phyloP scores from a whole-genome alignment of 2,329 filamentous ascomycete genomes.

The Leptographium lundbergii region DNA sequence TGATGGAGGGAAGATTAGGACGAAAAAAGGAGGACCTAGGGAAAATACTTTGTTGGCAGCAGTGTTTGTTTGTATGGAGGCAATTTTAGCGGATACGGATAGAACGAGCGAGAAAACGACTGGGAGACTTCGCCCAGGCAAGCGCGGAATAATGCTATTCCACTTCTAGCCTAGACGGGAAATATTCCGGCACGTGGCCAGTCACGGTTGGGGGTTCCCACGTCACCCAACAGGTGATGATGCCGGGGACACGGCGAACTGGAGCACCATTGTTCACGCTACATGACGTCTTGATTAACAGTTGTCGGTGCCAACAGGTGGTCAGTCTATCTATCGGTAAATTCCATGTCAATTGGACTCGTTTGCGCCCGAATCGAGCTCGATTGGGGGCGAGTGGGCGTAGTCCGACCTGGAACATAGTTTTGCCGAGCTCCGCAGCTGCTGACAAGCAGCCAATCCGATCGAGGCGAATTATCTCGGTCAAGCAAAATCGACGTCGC shows the following conservation, averaged over 20 bases:
- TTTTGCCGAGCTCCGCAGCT: background rate
- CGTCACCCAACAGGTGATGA: background rate
- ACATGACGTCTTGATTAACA: background rate
- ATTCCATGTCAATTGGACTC: background rate
- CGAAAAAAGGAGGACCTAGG: background rate
- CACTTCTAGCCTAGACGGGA: background rate
- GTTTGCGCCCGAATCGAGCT: too few species aligned
- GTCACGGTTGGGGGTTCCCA: constrained; percentile 10
- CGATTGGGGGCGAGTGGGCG: background rate
- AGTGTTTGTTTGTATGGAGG: background rate
- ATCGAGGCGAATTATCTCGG: constrained; percentile 10
- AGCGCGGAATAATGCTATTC: constrained; percentile 1
- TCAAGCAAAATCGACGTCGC: constrained; percentile 5
- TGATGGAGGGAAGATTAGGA: background rate
- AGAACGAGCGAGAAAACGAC: constrained; percentile 3
- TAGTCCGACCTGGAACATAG: background rate
- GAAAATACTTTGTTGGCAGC: background rate
- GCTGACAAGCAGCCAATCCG: constrained; percentile 5
- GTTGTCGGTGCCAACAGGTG: too few species aligned
- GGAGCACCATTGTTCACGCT: background rate
- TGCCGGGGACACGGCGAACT: background rate
- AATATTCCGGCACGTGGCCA: constrained; percentile 10
- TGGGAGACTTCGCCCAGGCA: background rate
- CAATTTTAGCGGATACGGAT: constrained; percentile 1
- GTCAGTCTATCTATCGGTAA: background rate